phyloP scores from a whole-genome alignment of 495 filamentous ascomycete species.

The Filosporella fistucella region DNA sequence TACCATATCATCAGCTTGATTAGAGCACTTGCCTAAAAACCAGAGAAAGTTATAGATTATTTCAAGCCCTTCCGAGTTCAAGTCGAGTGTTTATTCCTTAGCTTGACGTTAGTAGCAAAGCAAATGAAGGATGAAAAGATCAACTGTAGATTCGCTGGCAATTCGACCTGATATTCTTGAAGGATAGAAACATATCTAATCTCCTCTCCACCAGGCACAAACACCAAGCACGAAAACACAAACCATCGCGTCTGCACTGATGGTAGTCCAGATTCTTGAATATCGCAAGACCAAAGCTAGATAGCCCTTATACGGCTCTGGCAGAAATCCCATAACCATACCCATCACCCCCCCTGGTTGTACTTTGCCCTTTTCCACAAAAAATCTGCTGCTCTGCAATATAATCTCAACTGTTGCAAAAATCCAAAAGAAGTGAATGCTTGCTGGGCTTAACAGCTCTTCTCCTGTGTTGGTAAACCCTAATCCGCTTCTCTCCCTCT shows the following conservation, averaged over 20 bases:
- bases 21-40: no score
- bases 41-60: no score
- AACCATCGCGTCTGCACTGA: slow-evolving; percentile 60
- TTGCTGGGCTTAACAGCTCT: slow-evolving; percentile 22
- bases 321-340: slow-evolving; percentile 54
- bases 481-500: slow-evolving; percentile 29
- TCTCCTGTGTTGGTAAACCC: slow-evolving; percentile 15
- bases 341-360: slow-evolving; percentile 49
- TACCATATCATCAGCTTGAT: no score
- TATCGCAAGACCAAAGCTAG: slow-evolving; percentile 60
- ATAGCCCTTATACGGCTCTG: slow-evolving; percentile 50
- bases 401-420: slow-evolving; percentile 80
- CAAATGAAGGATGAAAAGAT: no score
- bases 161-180: neutral
- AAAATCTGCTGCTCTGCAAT: slow-evolving; percentile 60
- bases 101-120: no score
- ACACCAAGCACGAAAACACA: slow-evolving; percentile 75
- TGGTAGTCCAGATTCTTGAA: slow-evolving; percentile 59
- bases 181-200: neutral
- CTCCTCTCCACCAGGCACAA: slow-evolving; percentile 57
- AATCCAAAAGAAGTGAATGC: slow-evolving; percentile 59
- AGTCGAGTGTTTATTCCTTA: no score
- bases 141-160: no score
- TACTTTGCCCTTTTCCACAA: slow-evolving; percentile 50
- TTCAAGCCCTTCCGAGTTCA: no score